phyloP scores from a whole-genome alignment of 1,284 basidiomycete genomes.

The Pisolithus thermaeus region DNA sequence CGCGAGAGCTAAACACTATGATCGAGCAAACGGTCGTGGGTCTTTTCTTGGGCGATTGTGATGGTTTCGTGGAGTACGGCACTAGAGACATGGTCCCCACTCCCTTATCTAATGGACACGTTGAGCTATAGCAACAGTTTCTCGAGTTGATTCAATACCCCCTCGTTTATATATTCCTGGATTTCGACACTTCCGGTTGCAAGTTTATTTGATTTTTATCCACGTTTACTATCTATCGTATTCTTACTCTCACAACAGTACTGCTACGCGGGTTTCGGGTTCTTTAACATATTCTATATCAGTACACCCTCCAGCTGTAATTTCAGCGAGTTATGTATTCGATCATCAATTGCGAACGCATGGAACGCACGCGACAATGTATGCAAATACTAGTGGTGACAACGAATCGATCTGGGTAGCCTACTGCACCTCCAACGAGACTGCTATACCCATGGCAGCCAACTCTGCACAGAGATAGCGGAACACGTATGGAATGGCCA shows the following conservation, averaged over 20 bases:
- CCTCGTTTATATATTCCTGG: not conserved
- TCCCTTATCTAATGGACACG: slow-evolving; percentile 1
- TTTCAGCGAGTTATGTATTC: slow-evolving; percentile 13
- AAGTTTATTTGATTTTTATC: slow-evolving; percentile 3
- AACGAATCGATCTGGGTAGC: not conserved
- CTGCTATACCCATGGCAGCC: slow-evolving; percentile 82
- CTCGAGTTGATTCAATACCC: not conserved
- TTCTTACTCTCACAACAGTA: slow-evolving; percentile 3
- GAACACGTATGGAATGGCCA: slow-evolving; percentile 96
- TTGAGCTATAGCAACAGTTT: not conserved
- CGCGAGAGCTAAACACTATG: slow-evolving; percentile 1
- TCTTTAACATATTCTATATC: slow-evolving; percentile 4
- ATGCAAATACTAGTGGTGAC: too few species aligned
- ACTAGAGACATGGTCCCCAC: not conserved
- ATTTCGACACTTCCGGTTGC: slow-evolving; percentile 9
- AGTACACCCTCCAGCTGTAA: slow-evolving; percentile 10
- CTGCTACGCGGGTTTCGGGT: slow-evolving; percentile 1
- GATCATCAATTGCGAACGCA: slow-evolving; percentile 1
- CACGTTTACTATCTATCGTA: slow-evolving; percentile 7
- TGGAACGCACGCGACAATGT: not conserved
- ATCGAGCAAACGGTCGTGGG: slow-evolving; percentile 42
- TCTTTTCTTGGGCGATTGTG: slow-evolving; percentile 41
- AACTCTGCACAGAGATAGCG: slow-evolving; percentile 83
- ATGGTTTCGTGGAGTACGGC: not conserved
- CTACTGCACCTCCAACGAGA: slow-evolving; percentile 58